Evolutionary conservation across 805 yeast species (phyloP).

Genomic region (Lipomyces sp.): DNA sequence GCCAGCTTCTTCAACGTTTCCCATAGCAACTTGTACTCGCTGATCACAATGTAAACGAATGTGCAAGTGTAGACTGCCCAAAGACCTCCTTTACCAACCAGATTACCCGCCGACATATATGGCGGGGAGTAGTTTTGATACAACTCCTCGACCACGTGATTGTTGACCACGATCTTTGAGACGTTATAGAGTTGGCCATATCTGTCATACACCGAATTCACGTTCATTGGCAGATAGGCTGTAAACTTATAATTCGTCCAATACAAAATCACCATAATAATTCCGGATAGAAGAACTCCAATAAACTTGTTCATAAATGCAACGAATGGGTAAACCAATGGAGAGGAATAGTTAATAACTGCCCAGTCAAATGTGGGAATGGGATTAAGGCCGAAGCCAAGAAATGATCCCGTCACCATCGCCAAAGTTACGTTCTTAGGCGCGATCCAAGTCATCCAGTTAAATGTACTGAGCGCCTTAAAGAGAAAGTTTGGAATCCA

Average conservation of each 20-base stretch:
- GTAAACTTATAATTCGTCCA: constrained; percentile 58
- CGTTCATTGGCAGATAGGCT: constrained; percentile 56
- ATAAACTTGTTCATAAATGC: constrained; percentile 44
- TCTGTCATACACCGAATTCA: constrained; percentile 46
- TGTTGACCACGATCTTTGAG: constrained; percentile 52
- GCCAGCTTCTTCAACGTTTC: constrained; percentile 43
- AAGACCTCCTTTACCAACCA: constrained; percentile 44
- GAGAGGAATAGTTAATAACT: constrained; percentile 47
- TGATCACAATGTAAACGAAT: constrained; percentile 21
- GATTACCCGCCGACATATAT: constrained; percentile 60
- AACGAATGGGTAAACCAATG: constrained; percentile 53
- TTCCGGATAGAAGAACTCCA: constrained; percentile 47
- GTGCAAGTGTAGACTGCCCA: constrained; percentile 26
- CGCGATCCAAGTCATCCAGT: constrained; percentile 63
- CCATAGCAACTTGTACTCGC: constrained; percentile 42
- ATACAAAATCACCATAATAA: constrained; percentile 45
- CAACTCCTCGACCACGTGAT: constrained; percentile 53
- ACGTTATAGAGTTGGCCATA: constrained; percentile 51
- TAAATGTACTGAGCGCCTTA: constrained; percentile 61
- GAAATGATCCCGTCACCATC: constrained; percentile 53
- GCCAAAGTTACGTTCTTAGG: constrained; percentile 58
- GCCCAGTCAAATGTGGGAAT: constrained; percentile 55
- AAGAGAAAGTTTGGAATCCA: constrained; percentile 68
- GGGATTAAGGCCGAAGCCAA: constrained; percentile 53
- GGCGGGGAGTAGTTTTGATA: constrained; percentile 61